Evolutionary conservation across 768 basidiomycete genomes (phyloP), one percentile per base, ranked within the genome.

Genomic region (Porpolomopsis calyptriformis): DNA sequence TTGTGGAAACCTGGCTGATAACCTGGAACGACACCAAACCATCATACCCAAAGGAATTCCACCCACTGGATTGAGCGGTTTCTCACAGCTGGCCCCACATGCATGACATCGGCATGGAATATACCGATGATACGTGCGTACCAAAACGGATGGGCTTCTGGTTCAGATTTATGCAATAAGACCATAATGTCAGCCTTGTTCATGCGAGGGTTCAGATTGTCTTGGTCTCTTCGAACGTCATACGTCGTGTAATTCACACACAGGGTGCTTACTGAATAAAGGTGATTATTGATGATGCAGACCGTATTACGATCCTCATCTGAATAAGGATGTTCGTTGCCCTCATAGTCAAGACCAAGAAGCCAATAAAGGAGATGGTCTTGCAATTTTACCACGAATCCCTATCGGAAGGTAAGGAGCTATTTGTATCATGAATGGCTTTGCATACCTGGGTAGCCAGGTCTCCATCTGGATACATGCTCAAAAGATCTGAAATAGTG

Each of bases 181-280:
- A 66, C 55, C 57, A 66, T 70, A 16, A 75, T 44, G 26, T 71
- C 55, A 1, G n/a, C n/a, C n/a, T 56, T 38, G n/a, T 71, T 61
- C 0, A 56, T 65, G 0, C 53, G 36, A 7, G 64, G 61, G 35
- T 72, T 71, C 44, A 75, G 53, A 0, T 55, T 50, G 44, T 77
- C 72, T 48, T 71, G 66, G 3, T 53, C 49, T 1, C 64, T 60
- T 2, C 63, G 61, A 8, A 70, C 40, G 47, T 31, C 29, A 31
- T 31, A 31, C 7, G 29, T 7, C 7, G 29, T 31, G 14, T 31
- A 31, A 31, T 31, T 76, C 66, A 72, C 45, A 0, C 59, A 61
- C 1, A 70, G 10, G 3, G 56, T 52, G 24, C 60, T 60, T 46
- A 65, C 60, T 6, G 23, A 46, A 42, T 53, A 69, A 18, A 66